Conservation (phyloP, 257 asterid genomes). For the Paraleonurus japonicus region DNA sequence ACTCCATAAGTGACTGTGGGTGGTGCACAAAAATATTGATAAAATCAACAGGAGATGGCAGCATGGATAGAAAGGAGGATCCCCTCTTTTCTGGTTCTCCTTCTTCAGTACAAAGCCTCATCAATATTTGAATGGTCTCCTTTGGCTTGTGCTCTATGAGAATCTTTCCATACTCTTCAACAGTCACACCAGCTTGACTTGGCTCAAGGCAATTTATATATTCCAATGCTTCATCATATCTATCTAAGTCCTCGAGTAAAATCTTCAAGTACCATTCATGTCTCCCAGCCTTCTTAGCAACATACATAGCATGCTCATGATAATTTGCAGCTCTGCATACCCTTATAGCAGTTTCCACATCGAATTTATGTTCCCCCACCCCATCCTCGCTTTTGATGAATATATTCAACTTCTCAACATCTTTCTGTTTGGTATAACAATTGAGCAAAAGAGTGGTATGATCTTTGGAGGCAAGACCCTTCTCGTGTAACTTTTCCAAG, state of each 20-base stretch:
- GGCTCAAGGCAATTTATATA: slow-evolving; percentile 88
- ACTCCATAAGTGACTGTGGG: slow-evolving; percentile 90
- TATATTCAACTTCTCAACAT: slow-evolving; percentile 80
- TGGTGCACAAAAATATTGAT: slow-evolving; percentile 75
- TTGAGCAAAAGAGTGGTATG: slow-evolving; percentile 93
- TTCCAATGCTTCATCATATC: slow-evolving; percentile 88
- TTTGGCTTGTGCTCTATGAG: slow-evolving; percentile 87
- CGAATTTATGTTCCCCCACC: slow-evolving; percentile 77
- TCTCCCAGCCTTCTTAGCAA: slow-evolving; percentile 92
- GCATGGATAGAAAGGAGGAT: slow-evolving; percentile 69
- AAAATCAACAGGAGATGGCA: slow-evolving; percentile 99
- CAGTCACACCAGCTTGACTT: slow-evolving; percentile 94
- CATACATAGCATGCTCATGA: slow-evolving; percentile 98
- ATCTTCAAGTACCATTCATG: slow-evolving; percentile 96
- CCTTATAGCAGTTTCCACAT: slow-evolving; percentile 93
- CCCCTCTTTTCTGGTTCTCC: slow-evolving; percentile 55
- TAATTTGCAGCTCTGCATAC: slow-evolving; percentile 96
- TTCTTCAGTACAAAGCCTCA: slow-evolving; percentile 95
- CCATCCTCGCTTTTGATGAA: slow-evolving; percentile 89
- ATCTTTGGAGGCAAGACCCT: slow-evolving; percentile 91
- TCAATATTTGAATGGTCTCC: slow-evolving; percentile 76
- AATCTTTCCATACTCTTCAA: slow-evolving; percentile 91
- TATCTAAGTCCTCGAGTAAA: slow-evolving; percentile 87
- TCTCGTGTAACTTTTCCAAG: slow-evolving; percentile 94
- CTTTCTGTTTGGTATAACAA: slow-evolving; percentile 94